phyloP scores from a whole-genome alignment of 805 yeast species.

The Metschnikowia corniflorae region DNA sequence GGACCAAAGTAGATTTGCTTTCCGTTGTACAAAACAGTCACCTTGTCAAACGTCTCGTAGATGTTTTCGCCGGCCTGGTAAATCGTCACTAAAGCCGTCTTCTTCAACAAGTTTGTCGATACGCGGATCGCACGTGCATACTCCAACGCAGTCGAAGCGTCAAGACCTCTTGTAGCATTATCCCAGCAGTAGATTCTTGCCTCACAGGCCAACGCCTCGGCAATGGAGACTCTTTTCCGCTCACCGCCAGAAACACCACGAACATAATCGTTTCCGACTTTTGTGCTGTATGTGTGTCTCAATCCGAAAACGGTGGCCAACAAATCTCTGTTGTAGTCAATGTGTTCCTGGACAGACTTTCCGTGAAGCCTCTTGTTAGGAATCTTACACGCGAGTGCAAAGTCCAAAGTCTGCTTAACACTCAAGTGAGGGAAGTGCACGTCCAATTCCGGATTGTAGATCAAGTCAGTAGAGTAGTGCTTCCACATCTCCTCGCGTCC shows the following conservation, averaged over 20 bases:
- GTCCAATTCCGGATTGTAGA: slow-evolving; percentile 62
- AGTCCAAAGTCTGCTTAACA: slow-evolving; percentile 66
- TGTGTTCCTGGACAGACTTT: slow-evolving; percentile 45
- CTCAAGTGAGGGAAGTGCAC: slow-evolving; percentile 75
- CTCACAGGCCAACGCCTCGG: slow-evolving; percentile 21
- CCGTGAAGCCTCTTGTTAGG: slow-evolving; percentile 53
- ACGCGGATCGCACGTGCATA: slow-evolving; percentile 28
- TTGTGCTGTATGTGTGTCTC: slow-evolving; percentile 28
- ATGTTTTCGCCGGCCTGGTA: slow-evolving; percentile 31
- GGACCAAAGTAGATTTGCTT: slow-evolving; percentile 67
- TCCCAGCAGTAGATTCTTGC: slow-evolving; percentile 29
- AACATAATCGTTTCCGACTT: slow-evolving; percentile 32
- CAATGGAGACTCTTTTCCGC: slow-evolving; percentile 27
- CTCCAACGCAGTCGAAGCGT: slow-evolving; percentile 33
- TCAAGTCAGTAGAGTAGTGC: slow-evolving; percentile 51
- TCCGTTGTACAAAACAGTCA: slow-evolving; percentile 27
- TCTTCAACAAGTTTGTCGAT: slow-evolving; percentile 20
- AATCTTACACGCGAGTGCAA: slow-evolving; percentile 67
- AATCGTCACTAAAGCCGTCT: slow-evolving; percentile 17
- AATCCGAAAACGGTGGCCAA: slow-evolving; percentile 31
- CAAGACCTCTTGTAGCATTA: slow-evolving; percentile 33
- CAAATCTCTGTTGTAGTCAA: slow-evolving; percentile 27
- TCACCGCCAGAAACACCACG: slow-evolving; percentile 48
- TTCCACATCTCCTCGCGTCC: slow-evolving; percentile 55
- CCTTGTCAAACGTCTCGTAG: slow-evolving; percentile 31